These are phyloP conservation scores for Maudiozyma barnettii DNA, from an alignment of 805 yeast genomes.

Conservation along the genomic window DNA sequence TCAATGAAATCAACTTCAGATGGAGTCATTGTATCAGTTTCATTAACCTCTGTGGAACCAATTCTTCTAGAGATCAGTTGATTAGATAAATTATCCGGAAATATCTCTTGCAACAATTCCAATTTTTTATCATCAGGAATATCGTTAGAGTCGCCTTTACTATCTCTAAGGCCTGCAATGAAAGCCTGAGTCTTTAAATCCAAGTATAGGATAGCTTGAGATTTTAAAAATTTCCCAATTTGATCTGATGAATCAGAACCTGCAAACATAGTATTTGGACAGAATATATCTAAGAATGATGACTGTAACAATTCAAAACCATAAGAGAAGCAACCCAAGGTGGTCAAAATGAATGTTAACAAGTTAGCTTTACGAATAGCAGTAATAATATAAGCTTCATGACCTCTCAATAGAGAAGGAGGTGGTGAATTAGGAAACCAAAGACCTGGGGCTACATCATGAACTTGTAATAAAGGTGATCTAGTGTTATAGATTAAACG, in stretches of 20 bases:
- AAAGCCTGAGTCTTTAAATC: conserved; percentile 94
- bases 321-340: conserved; percentile 72
- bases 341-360: conserved; percentile 80
- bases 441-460: conserved; percentile 60
- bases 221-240: conserved; percentile 54
- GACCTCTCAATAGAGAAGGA: conserved; percentile 47
- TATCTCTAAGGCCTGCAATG: conserved; percentile 67
- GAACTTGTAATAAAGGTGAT: conserved; percentile 63
- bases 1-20: conserved; percentile 71
- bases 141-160: conserved; percentile 6
- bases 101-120: conserved; percentile 64
- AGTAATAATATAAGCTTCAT: conserved; percentile 36
- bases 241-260: conserved; percentile 15
- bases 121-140: conserved; percentile 14
- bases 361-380: conserved; percentile 77
- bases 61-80: conserved; percentile 25
- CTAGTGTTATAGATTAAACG: conserved; percentile 57
- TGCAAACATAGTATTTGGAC: conserved; percentile 44
- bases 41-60: conserved; percentile 6
- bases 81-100: conserved; percentile 53
- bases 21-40: conserved; percentile 42
- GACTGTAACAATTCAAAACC: conserved; percentile 84
- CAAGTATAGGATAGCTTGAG: conserved; percentile 68
- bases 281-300: conserved; percentile 76
- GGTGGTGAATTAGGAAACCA: conserved; percentile 57